Percentiles rank a stretch among this genome's conserved stretches.
phyloP scores from a whole-genome alignment of 2,329 filamentous ascomycete species.

The Apiospora aurea region DNA sequence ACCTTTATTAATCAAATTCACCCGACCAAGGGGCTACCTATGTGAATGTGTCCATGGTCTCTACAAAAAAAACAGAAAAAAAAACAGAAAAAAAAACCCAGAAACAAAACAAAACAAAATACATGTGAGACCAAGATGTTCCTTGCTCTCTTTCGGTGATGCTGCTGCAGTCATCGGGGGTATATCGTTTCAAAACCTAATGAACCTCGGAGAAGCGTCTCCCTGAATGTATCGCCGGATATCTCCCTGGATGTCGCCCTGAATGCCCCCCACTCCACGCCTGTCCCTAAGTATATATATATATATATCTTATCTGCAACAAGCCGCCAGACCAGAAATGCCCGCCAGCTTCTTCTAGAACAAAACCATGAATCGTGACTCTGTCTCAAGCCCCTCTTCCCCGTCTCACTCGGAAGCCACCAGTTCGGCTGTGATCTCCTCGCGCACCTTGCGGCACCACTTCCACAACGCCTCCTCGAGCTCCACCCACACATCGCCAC shows the following conservation, averaged over 20 bases:
- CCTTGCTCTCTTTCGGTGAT: conserved; percentile 19
- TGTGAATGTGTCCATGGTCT: neutral
- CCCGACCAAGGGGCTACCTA: neutral
- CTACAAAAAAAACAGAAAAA: neutral
- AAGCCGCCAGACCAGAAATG: neutral
- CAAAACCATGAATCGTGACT: conserved; percentile 13
- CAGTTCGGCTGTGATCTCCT: conserved; percentile 78
- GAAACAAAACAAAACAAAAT: neutral
- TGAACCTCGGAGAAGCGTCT: conserved; percentile 11
- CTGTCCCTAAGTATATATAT: neutral
- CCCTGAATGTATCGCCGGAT: conserved; percentile 2
- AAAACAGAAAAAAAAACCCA: neutral
- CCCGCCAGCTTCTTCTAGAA: neutral
- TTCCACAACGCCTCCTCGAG: conserved; percentile 84
- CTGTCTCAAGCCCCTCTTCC: neutral
- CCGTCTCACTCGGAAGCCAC: neutral
- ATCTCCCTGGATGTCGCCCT: conserved; percentile 9
- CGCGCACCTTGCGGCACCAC: conserved; percentile 84
- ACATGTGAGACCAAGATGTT: neutral
- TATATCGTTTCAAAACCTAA: conserved; percentile 24
- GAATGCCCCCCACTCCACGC: neutral
- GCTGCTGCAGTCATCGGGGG: conserved; percentile 22
- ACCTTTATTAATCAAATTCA: neutral
- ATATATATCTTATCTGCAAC: neutral
- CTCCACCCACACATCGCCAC: conserved; percentile 74